These are phyloP conservation scores for Lepidium aucheri DNA, from an alignment of 345 rosid genomes.

Conservation along the genomic window DNA sequence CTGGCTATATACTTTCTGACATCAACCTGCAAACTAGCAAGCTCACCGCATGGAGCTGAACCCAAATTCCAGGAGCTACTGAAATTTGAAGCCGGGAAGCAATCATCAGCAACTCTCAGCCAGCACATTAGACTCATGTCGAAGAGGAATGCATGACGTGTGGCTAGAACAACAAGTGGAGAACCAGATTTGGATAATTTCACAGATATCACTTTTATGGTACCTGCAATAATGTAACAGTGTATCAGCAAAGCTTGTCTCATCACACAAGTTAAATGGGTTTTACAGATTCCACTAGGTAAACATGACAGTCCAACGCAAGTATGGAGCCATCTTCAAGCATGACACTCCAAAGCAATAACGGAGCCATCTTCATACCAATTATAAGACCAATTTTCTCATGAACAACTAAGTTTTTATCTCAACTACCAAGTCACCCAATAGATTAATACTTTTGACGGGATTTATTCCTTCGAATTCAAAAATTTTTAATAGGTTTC, in stretches of 20 bases:
- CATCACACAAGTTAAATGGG: neutral
- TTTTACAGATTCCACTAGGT: neutral
- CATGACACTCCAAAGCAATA: neutral
- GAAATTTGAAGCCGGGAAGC: constrained; percentile 97
- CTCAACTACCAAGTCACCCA: constrained; percentile 1
- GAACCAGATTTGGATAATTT: constrained; percentile 90
- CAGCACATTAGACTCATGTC: constrained; percentile 89
- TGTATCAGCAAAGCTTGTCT: constrained; percentile 2
- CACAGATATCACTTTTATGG: constrained; percentile 82
- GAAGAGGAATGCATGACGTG: constrained; percentile 90
- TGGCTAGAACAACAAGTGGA: constrained; percentile 91
- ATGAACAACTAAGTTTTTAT: neutral
- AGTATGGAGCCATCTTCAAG: neutral
- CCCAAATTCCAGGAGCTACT: constrained; percentile 92
- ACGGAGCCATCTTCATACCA: neutral
- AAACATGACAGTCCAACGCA: neutral
- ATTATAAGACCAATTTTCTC: neutral
- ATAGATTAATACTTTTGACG: neutral
- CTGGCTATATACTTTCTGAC: constrained; percentile 91
- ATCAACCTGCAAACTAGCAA: constrained; percentile 90
- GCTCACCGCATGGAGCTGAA: constrained; percentile 79
- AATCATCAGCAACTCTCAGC: constrained; percentile 97
- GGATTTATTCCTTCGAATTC: neutral
- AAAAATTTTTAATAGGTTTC: neutral
- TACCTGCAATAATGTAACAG: constrained; percentile 39